Evolutionary conservation across 345 rosid species (phyloP).

Genomic region (Murraya koenigii): DNA sequence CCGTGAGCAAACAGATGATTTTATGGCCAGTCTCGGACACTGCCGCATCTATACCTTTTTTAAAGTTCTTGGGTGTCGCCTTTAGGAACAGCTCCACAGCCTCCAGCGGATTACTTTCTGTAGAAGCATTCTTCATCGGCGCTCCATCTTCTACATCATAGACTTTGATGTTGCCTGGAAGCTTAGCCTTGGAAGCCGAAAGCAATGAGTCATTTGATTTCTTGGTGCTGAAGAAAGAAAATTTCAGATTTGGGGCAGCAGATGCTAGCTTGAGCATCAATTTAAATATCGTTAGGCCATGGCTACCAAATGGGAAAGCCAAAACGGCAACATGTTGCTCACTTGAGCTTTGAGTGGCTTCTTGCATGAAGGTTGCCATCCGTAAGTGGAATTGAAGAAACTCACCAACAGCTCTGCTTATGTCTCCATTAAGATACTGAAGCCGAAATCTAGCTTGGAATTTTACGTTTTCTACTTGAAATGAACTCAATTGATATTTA

Average conservation of each 20-base stretch:
- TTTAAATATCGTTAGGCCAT: constrained; percentile 46
- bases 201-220: constrained; percentile 36
- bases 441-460: neutral
- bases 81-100: constrained; percentile 43
- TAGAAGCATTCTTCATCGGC: constrained; percentile 20
- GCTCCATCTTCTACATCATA: constrained; percentile 36
- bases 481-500: neutral
- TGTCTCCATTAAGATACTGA: neutral
- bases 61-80: constrained; percentile 33
- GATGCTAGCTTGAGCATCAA: constrained; percentile 42
- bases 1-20: constrained; percentile 48
- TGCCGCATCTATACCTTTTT: constrained; percentile 29
- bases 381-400: no score
- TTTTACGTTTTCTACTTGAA: neutral
- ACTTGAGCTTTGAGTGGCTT: neutral
- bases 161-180: constrained; percentile 36
- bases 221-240: constrained; percentile 55
- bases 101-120: constrained; percentile 33
- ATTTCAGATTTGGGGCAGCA: constrained; percentile 33
- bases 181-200: neutral
- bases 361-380: neutral
- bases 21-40: constrained; percentile 34
- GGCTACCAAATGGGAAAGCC: constrained; percentile 63
- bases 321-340: constrained; percentile 48
- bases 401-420: neutral